Percentiles rank a stretch among this genome's conserved stretches.
Evolutionary conservation across 2,329 filamentous ascomycete genomes (phyloP).

Genomic region (Exophiala spinifera): DNA sequence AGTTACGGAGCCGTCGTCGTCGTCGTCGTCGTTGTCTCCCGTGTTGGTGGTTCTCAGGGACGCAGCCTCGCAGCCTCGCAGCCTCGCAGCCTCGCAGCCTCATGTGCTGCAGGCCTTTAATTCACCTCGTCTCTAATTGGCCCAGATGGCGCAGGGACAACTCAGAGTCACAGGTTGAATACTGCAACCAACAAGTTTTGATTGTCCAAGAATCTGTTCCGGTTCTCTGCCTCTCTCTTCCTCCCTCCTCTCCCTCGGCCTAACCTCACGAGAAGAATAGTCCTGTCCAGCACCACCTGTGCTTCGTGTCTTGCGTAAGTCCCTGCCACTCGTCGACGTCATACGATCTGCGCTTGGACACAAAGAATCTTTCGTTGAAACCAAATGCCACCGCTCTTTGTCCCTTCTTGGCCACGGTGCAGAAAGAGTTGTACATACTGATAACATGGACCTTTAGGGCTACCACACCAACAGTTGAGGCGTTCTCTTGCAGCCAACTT

Average conservation of each 20-base stretch:
- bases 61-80: not conserved
- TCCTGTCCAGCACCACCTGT: not conserved
- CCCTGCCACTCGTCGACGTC: not conserved
- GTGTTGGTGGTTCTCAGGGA: not conserved
- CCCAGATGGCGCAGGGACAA: not conserved
- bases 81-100: not conserved
- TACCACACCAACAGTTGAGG: not conserved
- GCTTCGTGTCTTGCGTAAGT: not conserved
- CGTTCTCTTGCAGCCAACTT: not conserved
- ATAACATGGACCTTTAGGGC: not conserved
- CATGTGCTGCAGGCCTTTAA: not conserved
- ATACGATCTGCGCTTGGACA: constrained; percentile 1
- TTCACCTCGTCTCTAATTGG: not conserved
- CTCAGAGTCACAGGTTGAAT: not conserved
- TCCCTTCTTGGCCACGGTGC: not conserved
- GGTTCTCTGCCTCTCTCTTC: too few species aligned
- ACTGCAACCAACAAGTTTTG: too few species aligned
- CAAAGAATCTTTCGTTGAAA: constrained; percentile 3
- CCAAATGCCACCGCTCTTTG: constrained; percentile 15
- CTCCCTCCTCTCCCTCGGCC: too few species aligned
- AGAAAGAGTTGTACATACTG: not conserved
- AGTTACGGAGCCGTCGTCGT: too few species aligned
- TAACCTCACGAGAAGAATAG: not conserved
- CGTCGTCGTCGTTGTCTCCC: too few species aligned
- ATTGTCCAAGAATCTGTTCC: too few species aligned